Percentiles rank a stretch among this genome's conserved stretches.
Evolutionary conservation across 2,329 filamentous ascomycete species (phyloP).

Genomic region (Arthrinium phaeospermum): DNA sequence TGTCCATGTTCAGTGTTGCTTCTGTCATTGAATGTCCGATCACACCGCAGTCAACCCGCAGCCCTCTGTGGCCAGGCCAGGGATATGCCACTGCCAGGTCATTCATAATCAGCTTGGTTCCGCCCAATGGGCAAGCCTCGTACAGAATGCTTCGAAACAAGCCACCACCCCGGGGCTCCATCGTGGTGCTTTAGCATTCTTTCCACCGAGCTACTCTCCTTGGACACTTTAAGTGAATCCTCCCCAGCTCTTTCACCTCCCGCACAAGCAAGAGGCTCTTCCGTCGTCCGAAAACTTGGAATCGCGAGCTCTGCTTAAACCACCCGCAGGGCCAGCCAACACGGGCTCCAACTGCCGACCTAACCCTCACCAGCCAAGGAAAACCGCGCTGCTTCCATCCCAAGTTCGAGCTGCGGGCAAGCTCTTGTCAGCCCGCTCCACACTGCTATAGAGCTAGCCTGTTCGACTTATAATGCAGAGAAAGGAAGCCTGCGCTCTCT

Average conservation of each 20-base stretch:
- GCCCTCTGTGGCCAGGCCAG: constrained; percentile 6
- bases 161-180: constrained; percentile 16
- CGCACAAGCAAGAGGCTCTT: constrained; percentile 8
- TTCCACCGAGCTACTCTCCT: constrained; percentile 13
- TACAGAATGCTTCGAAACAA: constrained; percentile 25
- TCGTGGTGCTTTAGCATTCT: constrained; percentile 7
- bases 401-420: constrained; percentile 5
- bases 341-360: neutral
- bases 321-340: neutral
- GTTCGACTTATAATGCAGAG: constrained; percentile 9
- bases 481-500: neutral
- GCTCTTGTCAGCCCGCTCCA: neutral
- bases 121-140: constrained; percentile 22
- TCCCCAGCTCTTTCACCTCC: neutral
- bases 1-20: constrained; percentile 12
- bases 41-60: constrained; percentile 26
- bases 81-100: constrained; percentile 21
- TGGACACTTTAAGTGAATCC: constrained; percentile 23
- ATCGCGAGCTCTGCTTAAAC: constrained; percentile 8
- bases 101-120: constrained; percentile 19
- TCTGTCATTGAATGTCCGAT: constrained; percentile 20
- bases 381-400: neutral
- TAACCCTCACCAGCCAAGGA: neutral
- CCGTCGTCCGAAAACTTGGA: constrained; percentile 13
- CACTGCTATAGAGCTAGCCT: neutral